Base-by-base conservation (phyloP, 495 filamentous ascomycete species). In the Pyrenula massariospora region DNA sequence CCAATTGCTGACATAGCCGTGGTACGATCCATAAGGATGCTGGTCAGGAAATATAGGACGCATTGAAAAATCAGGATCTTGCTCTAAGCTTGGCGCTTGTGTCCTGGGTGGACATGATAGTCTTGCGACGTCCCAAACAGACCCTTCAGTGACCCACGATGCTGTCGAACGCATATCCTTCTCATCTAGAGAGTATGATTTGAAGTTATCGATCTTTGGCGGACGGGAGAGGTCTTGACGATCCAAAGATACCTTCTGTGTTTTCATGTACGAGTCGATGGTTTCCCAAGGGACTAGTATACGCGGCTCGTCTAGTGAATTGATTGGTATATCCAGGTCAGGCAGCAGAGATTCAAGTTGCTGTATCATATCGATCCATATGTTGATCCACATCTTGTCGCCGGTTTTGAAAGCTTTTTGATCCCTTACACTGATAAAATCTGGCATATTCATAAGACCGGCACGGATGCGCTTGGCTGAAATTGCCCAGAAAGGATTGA, bases 271-370 rank as follows among this genome's bases (percentile, higher is more conserved):
- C 3, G 62, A 65, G 49, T 80, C 70, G 48, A 87, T 75, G 3
- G 75, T 70, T 59, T 88, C 84, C 84, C 84, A 87, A n/a, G 81
- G 80, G 0, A 82, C 79, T 0, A 86, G 73, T 2, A 87, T 61
- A 36, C 85, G 68, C 20, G 85, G 83, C 60, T 87, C 83, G 59
- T 88, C 85, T 71, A 84, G 79, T 1, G 74, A 70, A 60, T 88
- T 88, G 58, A 86, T 69, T 0, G 83, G 76, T 48, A 87, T 70
- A 56, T 86, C 83, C 73, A 88, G 78, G 64, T 88, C 83, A 12
- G 85, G 85, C 48, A 88, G 68, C 52, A 80, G 59, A 53, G 81
- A 71, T 47, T 78, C 67, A 48, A 87, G 71, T 0, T 72, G 77
- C 42, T 75, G 57, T 50, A 84, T 75, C 66, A 88, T 68, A 48